A percentile compares a stretch with the other conserved stretches of the same genome.
These are phyloP conservation scores for Puya raimondii DNA, from an alignment of 176 grass and related monocot genomes.

Conservation along the genomic window DNA sequence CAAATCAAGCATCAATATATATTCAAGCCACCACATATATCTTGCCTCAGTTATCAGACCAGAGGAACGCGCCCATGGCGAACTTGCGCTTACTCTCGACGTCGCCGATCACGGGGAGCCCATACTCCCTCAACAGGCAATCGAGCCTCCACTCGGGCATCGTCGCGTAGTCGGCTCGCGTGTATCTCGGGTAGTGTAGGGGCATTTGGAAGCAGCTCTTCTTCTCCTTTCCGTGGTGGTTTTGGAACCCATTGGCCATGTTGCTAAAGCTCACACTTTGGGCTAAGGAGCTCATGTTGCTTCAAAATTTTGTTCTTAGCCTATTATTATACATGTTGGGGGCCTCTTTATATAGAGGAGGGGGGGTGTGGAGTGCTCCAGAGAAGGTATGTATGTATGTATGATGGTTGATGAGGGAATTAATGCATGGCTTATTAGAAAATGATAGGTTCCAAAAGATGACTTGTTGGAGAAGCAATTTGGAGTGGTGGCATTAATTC, in stretches of 20 bases:
- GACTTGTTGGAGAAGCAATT: too few relatives aligned
- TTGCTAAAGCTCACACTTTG: background rate
- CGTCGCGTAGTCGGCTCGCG: slow-evolving; percentile 23
- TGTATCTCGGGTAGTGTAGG: slow-evolving; percentile 35
- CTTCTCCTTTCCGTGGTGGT: background rate
- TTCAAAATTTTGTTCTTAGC: background rate
- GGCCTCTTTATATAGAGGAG: background rate
- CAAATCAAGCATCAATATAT: background rate
- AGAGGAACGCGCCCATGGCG: slow-evolving; percentile 77
- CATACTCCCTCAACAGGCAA: slow-evolving; percentile 44
- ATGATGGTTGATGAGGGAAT: too few relatives aligned
- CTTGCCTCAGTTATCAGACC: slow-evolving; percentile 34
- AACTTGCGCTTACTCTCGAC: slow-evolving; percentile 50
- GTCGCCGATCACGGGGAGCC: slow-evolving; percentile 42
- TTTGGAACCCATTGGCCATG: background rate
- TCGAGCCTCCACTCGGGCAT: slow-evolving; percentile 33
- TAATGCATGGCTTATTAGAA: background rate
- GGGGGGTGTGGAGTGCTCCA: background rate
- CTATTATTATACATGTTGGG: background rate
- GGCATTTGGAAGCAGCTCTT: slow-evolving; percentile 27
- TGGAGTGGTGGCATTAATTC: too few relatives aligned
- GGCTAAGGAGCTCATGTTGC: background rate
- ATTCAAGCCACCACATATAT: background rate
- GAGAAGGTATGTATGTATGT: background rate
- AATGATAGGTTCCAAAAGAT: background rate